These are phyloP conservation scores for Diaporthe sp. DNA, from an alignment of 2,329 filamentous ascomycete species.

Conservation along the genomic window DNA sequence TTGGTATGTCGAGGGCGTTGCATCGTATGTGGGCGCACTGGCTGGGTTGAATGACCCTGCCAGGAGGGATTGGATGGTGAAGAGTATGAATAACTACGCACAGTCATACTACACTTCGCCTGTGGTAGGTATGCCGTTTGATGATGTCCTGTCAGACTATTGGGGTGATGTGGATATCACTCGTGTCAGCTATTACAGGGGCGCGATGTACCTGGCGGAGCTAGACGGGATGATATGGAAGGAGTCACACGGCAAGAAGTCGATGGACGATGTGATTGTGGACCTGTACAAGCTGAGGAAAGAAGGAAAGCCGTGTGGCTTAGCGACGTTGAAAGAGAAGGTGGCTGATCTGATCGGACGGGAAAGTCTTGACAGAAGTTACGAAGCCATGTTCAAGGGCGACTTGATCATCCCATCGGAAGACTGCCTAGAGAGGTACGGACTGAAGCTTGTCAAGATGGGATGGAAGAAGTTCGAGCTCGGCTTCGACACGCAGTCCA, in stretches of 20 bases:
- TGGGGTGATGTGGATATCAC: slow-evolving; percentile 36
- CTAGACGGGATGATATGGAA: slow-evolving; percentile 35
- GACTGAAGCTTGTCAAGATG: slow-evolving; percentile 29
- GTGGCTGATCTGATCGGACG: slow-evolving; percentile 7
- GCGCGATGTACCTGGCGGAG: slow-evolving; percentile 34
- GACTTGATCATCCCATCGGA: slow-evolving; percentile 33
- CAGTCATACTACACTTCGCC: slow-evolving; percentile 39
- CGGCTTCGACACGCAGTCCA: slow-evolving; percentile 25
- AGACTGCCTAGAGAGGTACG: slow-evolving; percentile 31
- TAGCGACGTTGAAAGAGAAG: slow-evolving; percentile 13
- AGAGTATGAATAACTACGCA: slow-evolving; percentile 38
- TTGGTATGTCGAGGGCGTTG: slow-evolving; percentile 40
- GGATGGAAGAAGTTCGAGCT: slow-evolving; percentile 35
- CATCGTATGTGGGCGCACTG: slow-evolving; percentile 36
- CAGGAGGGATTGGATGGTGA: slow-evolving; percentile 28
- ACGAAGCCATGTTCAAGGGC: slow-evolving; percentile 32
- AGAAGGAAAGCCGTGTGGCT: slow-evolving; percentile 10
- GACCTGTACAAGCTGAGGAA: slow-evolving; percentile 36
- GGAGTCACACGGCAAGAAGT: slow-evolving; percentile 23
- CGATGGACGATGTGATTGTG: slow-evolving; percentile 38
- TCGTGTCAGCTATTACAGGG: slow-evolving; percentile 34
- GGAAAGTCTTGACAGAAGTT: slow-evolving; percentile 16
- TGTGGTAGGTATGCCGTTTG: slow-evolving; percentile 16
- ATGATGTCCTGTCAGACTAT: slow-evolving; percentile 33
- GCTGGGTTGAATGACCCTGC: slow-evolving; percentile 30